Evolutionary conservation across 2,329 filamentous ascomycete genomes (phyloP), one percentile per base, ranked within the genome.

Genomic region (Ceratocystis diversiconidia): DNA sequence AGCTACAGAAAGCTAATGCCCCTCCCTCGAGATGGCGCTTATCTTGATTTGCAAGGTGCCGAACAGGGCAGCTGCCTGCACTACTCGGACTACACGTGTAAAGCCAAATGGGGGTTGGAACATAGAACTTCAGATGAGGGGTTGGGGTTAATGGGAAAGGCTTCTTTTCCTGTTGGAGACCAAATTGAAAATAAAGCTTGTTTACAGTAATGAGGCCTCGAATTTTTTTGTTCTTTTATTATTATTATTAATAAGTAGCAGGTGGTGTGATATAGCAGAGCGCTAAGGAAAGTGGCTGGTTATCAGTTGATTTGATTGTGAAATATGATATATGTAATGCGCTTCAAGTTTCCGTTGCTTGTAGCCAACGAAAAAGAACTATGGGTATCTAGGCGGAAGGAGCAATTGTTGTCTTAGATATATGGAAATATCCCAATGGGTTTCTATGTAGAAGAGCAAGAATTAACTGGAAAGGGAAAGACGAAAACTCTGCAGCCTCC

Each of bases 21-120:
- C 36, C 36, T 12, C 36, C 8, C 36, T 41, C 10, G 3, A 41
- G 36, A 57, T 28, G 25, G 25, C 22, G 52, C 52, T 57, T 57
- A 57, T 57, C 52, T 57, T 57, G 52, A 57, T 50, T 19, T 7
- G 17, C 30, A 3, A 30, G 52, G 4, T 57, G 52, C 52, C 52
- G 22, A 57, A 57, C 52, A 57, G 52, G 52, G 52, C 52, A 30
- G 52, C 15, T 57, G 52, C 52, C 52, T 57, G 52, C 52, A 57
- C 50, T 17, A 50, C 17, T 1, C 4, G 15, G 17, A 48, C 50
- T 55, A 17, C 52, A 57, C 22, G 22, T 57, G 52, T 28, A 57
- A 12, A 57, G 52, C 52, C 52, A 32, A 41, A 57, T n/a, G 25
- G 25, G 30, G 30, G 19, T n/a, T 22, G 52, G 52, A 41, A 12